Evolutionary conservation across 805 yeast species (phyloP).

Genomic region (Ogataea saltuana): DNA sequence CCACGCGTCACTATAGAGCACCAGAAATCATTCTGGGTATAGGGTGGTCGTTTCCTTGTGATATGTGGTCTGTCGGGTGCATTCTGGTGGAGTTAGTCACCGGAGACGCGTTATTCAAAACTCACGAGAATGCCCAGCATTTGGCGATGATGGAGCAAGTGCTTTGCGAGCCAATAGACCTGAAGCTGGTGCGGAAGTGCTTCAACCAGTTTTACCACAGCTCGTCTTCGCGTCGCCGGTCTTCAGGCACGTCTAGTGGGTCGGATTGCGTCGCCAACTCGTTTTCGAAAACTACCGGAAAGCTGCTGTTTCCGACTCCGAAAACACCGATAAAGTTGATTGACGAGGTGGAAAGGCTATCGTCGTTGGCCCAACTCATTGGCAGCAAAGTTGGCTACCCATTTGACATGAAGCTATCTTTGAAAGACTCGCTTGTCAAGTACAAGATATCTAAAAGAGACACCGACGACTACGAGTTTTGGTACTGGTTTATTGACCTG

Average conservation of each 20-base stretch:
- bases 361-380: slow-evolving; percentile 29
- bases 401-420: slow-evolving; percentile 24
- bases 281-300: slow-evolving; percentile 35
- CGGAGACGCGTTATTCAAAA: slow-evolving; percentile 92
- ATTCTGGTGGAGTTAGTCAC: slow-evolving; percentile 86
- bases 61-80: slow-evolving; percentile 96
- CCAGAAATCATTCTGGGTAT: slow-evolving; percentile 92
- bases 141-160: slow-evolving; percentile 91
- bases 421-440: slow-evolving; percentile 28
- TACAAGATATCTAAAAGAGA: slow-evolving; percentile 40
- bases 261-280: slow-evolving; percentile 31
- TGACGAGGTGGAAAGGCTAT: slow-evolving; percentile 37
- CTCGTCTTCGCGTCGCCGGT: slow-evolving; percentile 20
- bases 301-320: slow-evolving; percentile 37
- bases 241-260: slow-evolving; percentile 6
- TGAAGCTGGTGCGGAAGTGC: slow-evolving; percentile 36
- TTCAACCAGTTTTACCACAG: slow-evolving; percentile 26
- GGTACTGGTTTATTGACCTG: slow-evolving; percentile 72
- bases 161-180: slow-evolving; percentile 54
- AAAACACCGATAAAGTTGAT: slow-evolving; percentile 40
- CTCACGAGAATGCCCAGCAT: slow-evolving; percentile 94
- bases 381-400: slow-evolving; percentile 34
- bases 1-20: slow-evolving; percentile 95
- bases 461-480: slow-evolving; percentile 69
- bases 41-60: slow-evolving; percentile 98